Conservation (phyloP, 306 rosid species). For the Quercus gilva region DNA sequence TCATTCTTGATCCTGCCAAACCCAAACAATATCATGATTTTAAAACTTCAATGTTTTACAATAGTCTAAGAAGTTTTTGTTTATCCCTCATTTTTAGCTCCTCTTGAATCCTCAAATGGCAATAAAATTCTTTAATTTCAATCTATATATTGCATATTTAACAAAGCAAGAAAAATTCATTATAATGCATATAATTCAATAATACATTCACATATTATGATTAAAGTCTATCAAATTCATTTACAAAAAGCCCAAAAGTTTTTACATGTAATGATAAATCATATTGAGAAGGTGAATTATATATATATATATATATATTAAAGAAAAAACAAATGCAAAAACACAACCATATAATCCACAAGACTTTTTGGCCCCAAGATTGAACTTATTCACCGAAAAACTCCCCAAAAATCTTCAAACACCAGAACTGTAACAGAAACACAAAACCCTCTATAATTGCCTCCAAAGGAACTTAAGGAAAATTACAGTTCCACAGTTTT, state of each 20-base stretch:
- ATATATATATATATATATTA: neutral
- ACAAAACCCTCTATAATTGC: neutral
- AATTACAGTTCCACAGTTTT: neutral
- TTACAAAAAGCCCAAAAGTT: neutral
- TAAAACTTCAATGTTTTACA: neutral
- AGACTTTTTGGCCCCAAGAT: neutral
- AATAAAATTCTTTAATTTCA: neutral
- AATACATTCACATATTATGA: neutral
- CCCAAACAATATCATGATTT: neutral
- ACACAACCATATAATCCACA: neutral
- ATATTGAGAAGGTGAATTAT: neutral
- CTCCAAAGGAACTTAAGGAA: neutral
- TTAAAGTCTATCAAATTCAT: neutral
- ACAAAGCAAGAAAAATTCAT: neutral
- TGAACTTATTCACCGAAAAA: neutral
- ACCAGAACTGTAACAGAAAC: neutral
- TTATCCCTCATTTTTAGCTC: neutral
- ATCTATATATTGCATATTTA: neutral
- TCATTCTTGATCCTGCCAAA: constrained; percentile 74
- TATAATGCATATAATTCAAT: neutral
- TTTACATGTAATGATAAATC: neutral
- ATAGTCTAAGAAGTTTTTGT: neutral
- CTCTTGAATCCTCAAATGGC: neutral
- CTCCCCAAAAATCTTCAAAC: neutral
- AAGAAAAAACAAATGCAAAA: neutral